Conservation (phyloP, 1,139 yeast genomes). For the Diutina scorzettiae region DNA sequence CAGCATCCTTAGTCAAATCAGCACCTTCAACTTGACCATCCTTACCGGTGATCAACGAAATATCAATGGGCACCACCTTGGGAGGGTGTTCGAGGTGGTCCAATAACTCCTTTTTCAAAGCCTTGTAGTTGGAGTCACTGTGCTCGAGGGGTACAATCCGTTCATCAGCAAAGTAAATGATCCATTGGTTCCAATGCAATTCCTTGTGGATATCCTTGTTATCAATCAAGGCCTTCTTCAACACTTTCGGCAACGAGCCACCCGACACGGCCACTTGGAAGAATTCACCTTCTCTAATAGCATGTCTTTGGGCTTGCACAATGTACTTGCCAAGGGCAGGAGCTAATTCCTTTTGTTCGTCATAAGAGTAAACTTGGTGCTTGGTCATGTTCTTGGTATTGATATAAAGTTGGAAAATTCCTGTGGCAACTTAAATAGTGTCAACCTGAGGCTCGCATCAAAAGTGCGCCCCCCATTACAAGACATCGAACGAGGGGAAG, state of each 20-base stretch:
- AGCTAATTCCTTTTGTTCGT: conserved; percentile 48
- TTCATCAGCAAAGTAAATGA: conserved; percentile 61
- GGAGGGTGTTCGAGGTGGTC: conserved; percentile 25
- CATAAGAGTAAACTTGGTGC: conserved; percentile 29
- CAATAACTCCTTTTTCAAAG: conserved; percentile 47
- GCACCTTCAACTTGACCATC: conserved; percentile 31
- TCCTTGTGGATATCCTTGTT: conserved; percentile 32
- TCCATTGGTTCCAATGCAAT: conserved; percentile 58
- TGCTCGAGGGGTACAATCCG: conserved; percentile 57
- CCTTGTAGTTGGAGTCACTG: conserved; percentile 57
- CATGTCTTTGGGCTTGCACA: conserved; percentile 40
- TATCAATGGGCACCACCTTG: conserved; percentile 3
- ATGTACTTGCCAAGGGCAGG: conserved; percentile 44
- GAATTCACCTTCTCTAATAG: conserved; percentile 24
- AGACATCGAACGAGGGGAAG: no score
- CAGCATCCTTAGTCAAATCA: conserved; percentile 14
- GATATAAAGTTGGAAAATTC: no score
- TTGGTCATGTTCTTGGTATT: neutral
- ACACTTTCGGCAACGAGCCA: conserved; percentile 74
- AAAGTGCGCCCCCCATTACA: no score
- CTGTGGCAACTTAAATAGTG: no score
- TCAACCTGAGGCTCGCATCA: no score
- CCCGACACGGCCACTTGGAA: conserved; percentile 83
- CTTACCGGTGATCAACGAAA: conserved; percentile 11
- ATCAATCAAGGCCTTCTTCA: conserved; percentile 58